A percentile compares a stretch with the other conserved stretches of the same genome.
phyloP scores from a whole-genome alignment of 1,284 basidiomycete species.

The Somion occarium region DNA sequence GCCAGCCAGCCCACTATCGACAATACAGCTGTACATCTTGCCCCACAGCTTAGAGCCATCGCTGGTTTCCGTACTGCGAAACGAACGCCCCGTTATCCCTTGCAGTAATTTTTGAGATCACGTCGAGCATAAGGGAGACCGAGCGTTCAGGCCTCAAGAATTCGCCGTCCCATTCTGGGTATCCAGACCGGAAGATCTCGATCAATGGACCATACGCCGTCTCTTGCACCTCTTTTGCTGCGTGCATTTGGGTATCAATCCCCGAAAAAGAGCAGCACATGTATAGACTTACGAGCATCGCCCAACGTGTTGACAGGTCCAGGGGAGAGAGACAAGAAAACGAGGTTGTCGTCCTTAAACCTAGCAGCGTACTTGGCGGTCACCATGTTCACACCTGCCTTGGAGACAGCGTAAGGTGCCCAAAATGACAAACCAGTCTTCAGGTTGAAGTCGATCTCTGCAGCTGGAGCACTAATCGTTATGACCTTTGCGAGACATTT shows the following conservation, averaged over 20 bases:
- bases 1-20: no score
- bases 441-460: slow-evolving; percentile 24
- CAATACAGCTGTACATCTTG: no score
- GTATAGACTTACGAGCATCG: slow-evolving; percentile 1
- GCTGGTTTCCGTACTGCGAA: slow-evolving; percentile 32
- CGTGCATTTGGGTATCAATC: slow-evolving; percentile 10
- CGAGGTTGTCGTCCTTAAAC: slow-evolving; percentile 31
- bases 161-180: slow-evolving; percentile 24
- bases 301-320: slow-evolving; percentile 30
- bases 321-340: slow-evolving; percentile 33
- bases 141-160: slow-evolving; percentile 29
- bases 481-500: slow-evolving; percentile 26
- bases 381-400: slow-evolving; percentile 35
- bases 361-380: slow-evolving; percentile 33
- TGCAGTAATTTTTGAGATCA: slow-evolving; percentile 24
- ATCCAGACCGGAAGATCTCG: slow-evolving; percentile 9
- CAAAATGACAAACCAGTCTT: slow-evolving; percentile 8
- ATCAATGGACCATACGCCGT: slow-evolving; percentile 17
- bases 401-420: slow-evolving; percentile 31
- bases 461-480: slow-evolving; percentile 28
- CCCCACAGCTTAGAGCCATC: no score
- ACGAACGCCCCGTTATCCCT: slow-evolving; percentile 31
- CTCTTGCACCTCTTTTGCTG: slow-evolving; percentile 15
- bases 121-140: slow-evolving; percentile 26
- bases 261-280: not conserved